Evolutionary conservation across 192 early-diverging fungal genomes (phyloP).

Genomic region (Umbelopsis vinacea): DNA sequence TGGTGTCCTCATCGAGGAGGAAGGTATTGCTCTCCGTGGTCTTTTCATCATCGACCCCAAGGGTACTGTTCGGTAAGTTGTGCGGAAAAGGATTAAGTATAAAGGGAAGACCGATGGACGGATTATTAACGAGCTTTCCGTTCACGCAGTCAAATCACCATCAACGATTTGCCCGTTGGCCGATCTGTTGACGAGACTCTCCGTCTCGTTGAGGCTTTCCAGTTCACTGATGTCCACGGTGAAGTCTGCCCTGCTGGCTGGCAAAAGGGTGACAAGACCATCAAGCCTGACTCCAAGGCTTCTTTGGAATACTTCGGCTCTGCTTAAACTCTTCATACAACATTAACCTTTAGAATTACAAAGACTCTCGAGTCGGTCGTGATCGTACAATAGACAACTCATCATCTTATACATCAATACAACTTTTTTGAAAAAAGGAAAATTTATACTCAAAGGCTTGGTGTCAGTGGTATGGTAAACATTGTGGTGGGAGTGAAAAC

Average conservation of each 20-base stretch:
- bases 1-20: conserved; percentile 83
- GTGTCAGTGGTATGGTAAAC: not conserved
- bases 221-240: conserved; percentile 88
- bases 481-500: conserved; percentile 6
- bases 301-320: conserved; percentile 73
- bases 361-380: conserved; percentile 9
- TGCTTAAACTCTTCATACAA: conserved; percentile 13
- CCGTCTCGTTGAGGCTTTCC: conserved; percentile 89
- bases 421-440: not conserved
- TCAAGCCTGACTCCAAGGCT: conserved; percentile 70
- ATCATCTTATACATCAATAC: not conserved
- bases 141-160: conserved; percentile 63
- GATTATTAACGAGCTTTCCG: not conserved
- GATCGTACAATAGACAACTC: conserved; percentile 9
- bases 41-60: conserved; percentile 93
- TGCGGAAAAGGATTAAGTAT: not conserved
- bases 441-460: not conserved
- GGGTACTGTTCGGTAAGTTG: conserved; percentile 69
- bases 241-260: conserved; percentile 88
- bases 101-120: not conserved
- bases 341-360: not conserved
- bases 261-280: conserved; percentile 75
- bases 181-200: conserved; percentile 86
- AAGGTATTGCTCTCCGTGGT: conserved; percentile 80
- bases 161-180: conserved; percentile 91